Conservation (phyloP, 1,284 basidiomycete genomes). For the Clitocybe nebularis region DNA sequence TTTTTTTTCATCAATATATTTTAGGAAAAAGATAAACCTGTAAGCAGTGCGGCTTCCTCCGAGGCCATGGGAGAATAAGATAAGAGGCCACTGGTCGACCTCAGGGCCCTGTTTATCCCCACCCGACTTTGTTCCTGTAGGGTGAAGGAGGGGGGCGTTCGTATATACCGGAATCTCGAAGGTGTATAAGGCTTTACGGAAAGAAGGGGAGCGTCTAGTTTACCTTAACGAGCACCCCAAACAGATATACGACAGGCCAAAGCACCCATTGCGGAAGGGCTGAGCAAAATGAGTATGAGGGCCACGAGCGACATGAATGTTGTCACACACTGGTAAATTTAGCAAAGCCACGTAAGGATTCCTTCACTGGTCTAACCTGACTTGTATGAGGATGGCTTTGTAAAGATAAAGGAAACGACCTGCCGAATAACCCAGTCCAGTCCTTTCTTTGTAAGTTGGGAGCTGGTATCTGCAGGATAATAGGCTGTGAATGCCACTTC, state of each 20-base stretch:
- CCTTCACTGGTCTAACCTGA: slow-evolving; percentile 35
- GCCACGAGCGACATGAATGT: background rate
- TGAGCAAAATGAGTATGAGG: slow-evolving; percentile 7
- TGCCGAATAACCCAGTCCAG: slow-evolving; percentile 52
- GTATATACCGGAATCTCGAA: slow-evolving; percentile 54
- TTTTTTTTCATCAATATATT: background rate
- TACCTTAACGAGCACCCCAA: slow-evolving; percentile 43
- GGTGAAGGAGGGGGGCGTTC: slow-evolving; percentile 51
- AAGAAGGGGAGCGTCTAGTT: slow-evolving; percentile 2
- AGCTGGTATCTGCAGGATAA: slow-evolving; percentile 46
- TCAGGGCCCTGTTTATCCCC: slow-evolving; percentile 7
- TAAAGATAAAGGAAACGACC: slow-evolving; percentile 15
- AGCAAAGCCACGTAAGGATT: slow-evolving; percentile 41
- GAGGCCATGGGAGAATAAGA: slow-evolving; percentile 81
- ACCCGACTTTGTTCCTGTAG: slow-evolving; percentile 16
- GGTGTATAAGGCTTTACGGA: background rate
- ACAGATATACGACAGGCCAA: slow-evolving; percentile 48
- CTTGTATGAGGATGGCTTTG: background rate
- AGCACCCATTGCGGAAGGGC: slow-evolving; percentile 41
- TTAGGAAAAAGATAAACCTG: slow-evolving; percentile 37
- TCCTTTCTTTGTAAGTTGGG: slow-evolving; percentile 30
- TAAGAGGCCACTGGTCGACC: slow-evolving; percentile 56
- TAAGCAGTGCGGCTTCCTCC: slow-evolving; percentile 73
- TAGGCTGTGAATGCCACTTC: slow-evolving; percentile 58
- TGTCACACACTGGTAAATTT: slow-evolving; percentile 34